Evolutionary conservation across 768 basidiomycete species (phyloP), one percentile per base, ranked within the genome.

Genomic region (Lenzites betulinus): DNA sequence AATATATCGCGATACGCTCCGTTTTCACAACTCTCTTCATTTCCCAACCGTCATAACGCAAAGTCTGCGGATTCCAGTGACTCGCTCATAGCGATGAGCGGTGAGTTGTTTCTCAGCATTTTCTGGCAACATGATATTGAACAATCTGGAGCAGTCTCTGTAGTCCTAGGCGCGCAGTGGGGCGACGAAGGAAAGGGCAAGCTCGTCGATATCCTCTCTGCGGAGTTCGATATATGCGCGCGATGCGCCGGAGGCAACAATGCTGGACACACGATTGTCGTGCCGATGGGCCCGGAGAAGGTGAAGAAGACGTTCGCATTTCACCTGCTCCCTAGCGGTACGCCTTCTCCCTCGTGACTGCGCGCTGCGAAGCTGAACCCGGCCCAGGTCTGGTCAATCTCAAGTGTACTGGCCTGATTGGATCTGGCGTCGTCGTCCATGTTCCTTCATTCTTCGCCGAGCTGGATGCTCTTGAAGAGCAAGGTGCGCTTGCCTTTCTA

Each of bases 191-290:
- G 93, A 66, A 92, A 93, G 74, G 93, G 93, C 16, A 98, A 99
- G 78, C 86, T 99, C 57, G 97, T 97, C 59, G 97, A 99, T 73
- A 93, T 99, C 70, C 83, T 99, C 65, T 84, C 95, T 39, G 92
- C 90, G 15, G 84, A 95, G 43, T 81, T 84, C 60, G 97, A 99
- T 74, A 73, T 98, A 71, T 98, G 95, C 69, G 96, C 95, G 20
- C 85, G 97, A 48, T 98, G 94, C 73, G 97, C 97, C 13, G 97
- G 97, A 15, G 97, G 97, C 12, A 98, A 98, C 79, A 99, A 99
- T 72, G 97, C 97, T 23, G 97, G 97, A 2, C 97, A 99, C 77
- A 98, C 97, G 23, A 98, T 99, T 73, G 89, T 99, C 64, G 92
- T 87, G 6, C 87, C 89, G 6, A 73, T 84, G 25, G 83, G 84